phyloP scores from a whole-genome alignment of 257 asterid species.

The Plectranthus barbatus region DNA sequence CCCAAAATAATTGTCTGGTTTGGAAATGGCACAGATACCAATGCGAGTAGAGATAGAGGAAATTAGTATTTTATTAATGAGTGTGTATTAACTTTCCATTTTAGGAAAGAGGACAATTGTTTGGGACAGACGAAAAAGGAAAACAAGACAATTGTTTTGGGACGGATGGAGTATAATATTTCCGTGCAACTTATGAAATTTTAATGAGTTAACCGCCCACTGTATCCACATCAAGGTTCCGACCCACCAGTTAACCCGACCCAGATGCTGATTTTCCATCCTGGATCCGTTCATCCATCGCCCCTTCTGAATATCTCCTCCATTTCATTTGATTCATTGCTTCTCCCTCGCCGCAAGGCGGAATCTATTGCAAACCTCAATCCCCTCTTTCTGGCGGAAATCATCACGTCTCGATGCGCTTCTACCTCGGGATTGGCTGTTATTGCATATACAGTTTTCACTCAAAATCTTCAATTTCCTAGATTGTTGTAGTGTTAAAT shows the following conservation, averaged over 20 bases:
- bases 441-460: constrained; percentile 10
- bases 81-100: too few relatives aligned
- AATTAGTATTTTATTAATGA: too few relatives aligned
- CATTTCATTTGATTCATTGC: constrained; percentile 6
- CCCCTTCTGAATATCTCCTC: constrained; percentile 7
- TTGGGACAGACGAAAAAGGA: too few relatives aligned
- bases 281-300: constrained; percentile 12
- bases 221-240: constrained; percentile 19
- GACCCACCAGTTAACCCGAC: constrained; percentile 26
- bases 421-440: neutral
- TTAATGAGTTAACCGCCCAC: neutral
- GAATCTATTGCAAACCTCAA: constrained; percentile 27
- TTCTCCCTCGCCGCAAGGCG: constrained; percentile 19
- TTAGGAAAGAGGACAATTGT: too few relatives aligned
- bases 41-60: too few relatives aligned
- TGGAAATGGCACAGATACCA: too few relatives aligned
- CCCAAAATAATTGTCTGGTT: too few relatives aligned
- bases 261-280: constrained; percentile 12
- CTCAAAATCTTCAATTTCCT: neutral
- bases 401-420: neutral
- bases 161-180: too few relatives aligned
- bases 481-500: constrained; percentile 10
- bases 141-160: too few relatives aligned
- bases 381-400: neutral
- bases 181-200: too few relatives aligned